Evolutionary conservation across 306 rosid species (phyloP), one percentile per base, ranked within the genome.

Genomic region (Cicer cuneatum): DNA sequence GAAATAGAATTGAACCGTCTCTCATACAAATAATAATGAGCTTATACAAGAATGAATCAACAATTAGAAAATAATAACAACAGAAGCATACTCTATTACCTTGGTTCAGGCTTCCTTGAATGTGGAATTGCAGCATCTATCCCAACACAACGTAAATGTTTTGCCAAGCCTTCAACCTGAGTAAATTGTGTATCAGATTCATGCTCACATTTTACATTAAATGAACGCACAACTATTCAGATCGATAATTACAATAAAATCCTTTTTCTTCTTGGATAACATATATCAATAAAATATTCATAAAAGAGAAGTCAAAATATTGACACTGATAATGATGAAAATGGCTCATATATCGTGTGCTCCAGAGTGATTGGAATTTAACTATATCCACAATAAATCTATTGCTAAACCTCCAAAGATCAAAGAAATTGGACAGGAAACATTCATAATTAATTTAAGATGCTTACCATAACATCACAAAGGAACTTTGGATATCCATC

Each of bases 161-260:
- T 93, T 66, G 97, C 98, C 83, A 93, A 86, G 76, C 98, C 97
- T 88, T 89, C 97, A 71, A 91, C 94, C 97, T 93, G 89, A 81
- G 79, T 67, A 78, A 72, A 81, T 46, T 61, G 41, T 57, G 35
- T 64, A 74, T 65, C 82, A 80, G 83, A 74, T 52, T 72, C 46
- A 74, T 70, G 58, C 74, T 65, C 56, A 56, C 49, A 62, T 10
- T 16, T 80, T 49, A 12, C 45, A 69, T 21, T 61, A 43, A 43
- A 71, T 12, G 58, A 70, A 79, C 38, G 56, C 29, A 64, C 35
- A 67, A 52, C 19, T 10, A 79, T 63, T 67, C 54, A 83, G 59
- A 66, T 64, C 29, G 41, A 37, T 83, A 12, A 77, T 40, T 45
- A 57, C 15, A 79, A 77, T 29, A 69, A 53, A 35, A 57, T 41